These are phyloP conservation scores for Isatis tinctoria DNA, from an alignment of 345 rosid genomes.

Conservation along the genomic window DNA sequence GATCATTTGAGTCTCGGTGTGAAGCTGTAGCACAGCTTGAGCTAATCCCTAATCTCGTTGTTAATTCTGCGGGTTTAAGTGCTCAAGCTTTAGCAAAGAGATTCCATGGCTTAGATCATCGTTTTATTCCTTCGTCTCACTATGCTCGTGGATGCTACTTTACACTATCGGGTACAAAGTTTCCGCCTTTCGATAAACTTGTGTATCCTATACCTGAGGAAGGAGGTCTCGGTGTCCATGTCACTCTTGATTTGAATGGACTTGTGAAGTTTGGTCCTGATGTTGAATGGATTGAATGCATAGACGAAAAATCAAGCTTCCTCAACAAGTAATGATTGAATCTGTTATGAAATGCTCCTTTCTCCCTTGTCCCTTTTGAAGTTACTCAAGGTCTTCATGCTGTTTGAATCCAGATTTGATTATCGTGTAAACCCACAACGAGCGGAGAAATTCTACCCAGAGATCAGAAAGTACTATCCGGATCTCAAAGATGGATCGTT, in stretches of 20 bases:
- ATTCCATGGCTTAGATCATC: conserved; percentile 46
- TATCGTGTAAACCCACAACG: conserved; percentile 52
- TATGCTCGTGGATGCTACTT: conserved; percentile 90
- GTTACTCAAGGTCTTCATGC: conserved; percentile 3
- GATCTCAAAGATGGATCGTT: conserved; percentile 64
- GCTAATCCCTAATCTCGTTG: conserved; percentile 59
- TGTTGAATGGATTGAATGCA: conserved; percentile 78
- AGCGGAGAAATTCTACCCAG: conserved; percentile 62
- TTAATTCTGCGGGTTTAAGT: conserved; percentile 84
- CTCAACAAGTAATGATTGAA: conserved; percentile 54
- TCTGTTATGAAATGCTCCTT: not conserved
- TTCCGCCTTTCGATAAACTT: conserved; percentile 55
- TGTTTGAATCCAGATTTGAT: conserved; percentile 52
- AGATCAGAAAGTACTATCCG: conserved; percentile 79
- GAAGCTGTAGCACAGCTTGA: conserved; percentile 49
- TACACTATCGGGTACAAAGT: conserved; percentile 47
- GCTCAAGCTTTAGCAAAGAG: conserved; percentile 67
- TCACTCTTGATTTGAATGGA: conserved; percentile 84
- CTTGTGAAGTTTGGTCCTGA: conserved; percentile 92
- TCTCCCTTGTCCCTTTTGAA: not conserved
- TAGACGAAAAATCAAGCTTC: conserved; percentile 62
- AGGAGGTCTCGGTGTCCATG: conserved; percentile 92
- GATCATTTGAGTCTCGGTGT: conserved; percentile 42
- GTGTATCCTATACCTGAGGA: conserved; percentile 91
- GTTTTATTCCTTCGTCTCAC: conserved; percentile 47